phyloP scores from a whole-genome alignment of 1,284 basidiomycete species.

The Apiotrichum sp. region DNA sequence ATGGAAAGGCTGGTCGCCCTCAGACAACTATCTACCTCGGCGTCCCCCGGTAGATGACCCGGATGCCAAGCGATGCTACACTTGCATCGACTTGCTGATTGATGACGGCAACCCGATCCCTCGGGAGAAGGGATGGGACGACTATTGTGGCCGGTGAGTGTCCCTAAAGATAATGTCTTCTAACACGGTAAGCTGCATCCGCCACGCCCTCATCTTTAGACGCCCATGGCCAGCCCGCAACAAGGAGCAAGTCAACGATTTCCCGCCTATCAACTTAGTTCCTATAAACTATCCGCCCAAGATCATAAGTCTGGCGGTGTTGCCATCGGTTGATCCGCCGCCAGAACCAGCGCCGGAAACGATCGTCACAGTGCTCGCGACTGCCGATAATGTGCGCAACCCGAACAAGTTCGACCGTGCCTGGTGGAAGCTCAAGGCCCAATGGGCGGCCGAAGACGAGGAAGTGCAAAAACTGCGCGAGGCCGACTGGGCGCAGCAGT shows the following conservation, averaged over 20 bases:
- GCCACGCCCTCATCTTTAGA: constrained; percentile 40
- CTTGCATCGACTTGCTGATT: constrained; percentile 30
- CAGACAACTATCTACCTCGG: constrained; percentile 18
- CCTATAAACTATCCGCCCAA: constrained; percentile 24
- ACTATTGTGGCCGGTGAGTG: constrained; percentile 30
- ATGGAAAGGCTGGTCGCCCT: background rate
- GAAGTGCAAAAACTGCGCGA: background rate
- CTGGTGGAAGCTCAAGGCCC: background rate
- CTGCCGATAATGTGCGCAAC: too few relatives aligned
- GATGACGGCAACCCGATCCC: constrained; percentile 17
- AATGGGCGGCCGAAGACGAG: background rate
- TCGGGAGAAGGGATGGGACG: constrained; percentile 22
- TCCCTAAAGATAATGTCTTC: background rate
- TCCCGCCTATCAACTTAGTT: constrained; percentile 32
- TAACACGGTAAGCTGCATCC: constrained; percentile 26
- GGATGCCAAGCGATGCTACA: constrained; percentile 28
- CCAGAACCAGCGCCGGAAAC: too few relatives aligned
- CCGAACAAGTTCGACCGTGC: constrained; percentile 18
- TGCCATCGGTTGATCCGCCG: too few relatives aligned
- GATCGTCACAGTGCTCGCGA: too few relatives aligned
- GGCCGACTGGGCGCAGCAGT: background rate
- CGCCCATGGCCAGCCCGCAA: constrained; percentile 39
- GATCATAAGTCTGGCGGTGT: background rate
- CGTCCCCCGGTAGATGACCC: constrained; percentile 16
- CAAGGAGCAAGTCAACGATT: constrained; percentile 17